Base-by-base conservation (phyloP, 2,329 filamentous ascomycete genomes). In the Paecilomyces fulvus region DNA sequence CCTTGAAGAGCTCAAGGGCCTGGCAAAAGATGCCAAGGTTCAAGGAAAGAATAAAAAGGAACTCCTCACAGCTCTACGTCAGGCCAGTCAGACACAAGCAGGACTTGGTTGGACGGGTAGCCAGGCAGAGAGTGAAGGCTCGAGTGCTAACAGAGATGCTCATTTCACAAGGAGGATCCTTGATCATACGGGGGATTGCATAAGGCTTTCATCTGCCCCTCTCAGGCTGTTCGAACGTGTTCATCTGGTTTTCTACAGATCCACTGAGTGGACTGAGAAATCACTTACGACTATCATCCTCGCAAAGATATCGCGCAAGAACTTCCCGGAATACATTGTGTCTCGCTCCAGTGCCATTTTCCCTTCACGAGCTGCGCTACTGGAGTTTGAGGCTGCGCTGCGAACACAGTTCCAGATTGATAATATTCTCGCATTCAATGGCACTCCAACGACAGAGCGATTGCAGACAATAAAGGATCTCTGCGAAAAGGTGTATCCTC, bases 251-350 rank as follows among this genome's bases (percentile, higher is more conserved):
- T 99, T 96, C 70, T 97, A 97, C 71, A 83, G 92, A 57, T 96
- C 92, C 9, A 95, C 90, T 0, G 89, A 96, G 69, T 99, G 94
- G 94, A 95, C 92, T 0, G 92, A 97, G 65, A 97, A 96, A 70
- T 96, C 92, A 1, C 77, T 99, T 12, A 97, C 90, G 1, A 92
- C 92, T 0, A 92, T 97, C 55, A 96, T 99, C 49, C 80, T 99
- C 4, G 90, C 94, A 7, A 92, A 92, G 61, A 95, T 95, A 56
- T 89, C 92, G 1, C 83, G 85, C 49, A 82, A 90, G 33, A 94
- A 92, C 68, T 99, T 96, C 61, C 92, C 92, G 0, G 79, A 87
- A 2, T 99, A 96, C 66, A 83, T 97, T 21, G 92, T 97, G 4
- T 95, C 88, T 58, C 84, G 94, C 31, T 95, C 91, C 0, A 83